Conservation (phyloP, 805 yeast genomes). For the Lipomyces anomalus region DNA sequence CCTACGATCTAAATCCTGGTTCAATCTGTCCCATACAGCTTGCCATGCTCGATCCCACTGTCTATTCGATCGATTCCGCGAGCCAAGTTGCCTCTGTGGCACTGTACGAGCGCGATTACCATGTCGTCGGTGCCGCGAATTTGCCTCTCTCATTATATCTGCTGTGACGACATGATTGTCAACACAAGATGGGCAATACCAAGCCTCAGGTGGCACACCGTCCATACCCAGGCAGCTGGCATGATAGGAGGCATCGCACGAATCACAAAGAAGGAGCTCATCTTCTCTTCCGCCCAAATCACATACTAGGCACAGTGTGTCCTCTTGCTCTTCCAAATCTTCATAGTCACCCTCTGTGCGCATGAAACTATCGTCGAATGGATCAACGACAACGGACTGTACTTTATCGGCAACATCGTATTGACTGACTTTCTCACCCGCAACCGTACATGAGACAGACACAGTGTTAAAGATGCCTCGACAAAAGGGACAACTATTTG, state of each 20-base stretch:
- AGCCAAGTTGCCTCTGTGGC: background rate
- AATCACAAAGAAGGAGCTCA: slow-evolving; percentile 30
- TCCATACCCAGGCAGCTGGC: slow-evolving; percentile 31
- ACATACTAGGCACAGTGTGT: slow-evolving; percentile 28
- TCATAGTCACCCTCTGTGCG: slow-evolving; percentile 3
- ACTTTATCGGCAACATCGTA: slow-evolving; percentile 17
- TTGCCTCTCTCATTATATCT: slow-evolving; percentile 12
- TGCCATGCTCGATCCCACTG: slow-evolving; percentile 25
- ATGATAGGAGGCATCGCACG: slow-evolving; percentile 33
- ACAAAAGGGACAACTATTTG: slow-evolving; percentile 59
- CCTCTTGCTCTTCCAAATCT: slow-evolving; percentile 3
- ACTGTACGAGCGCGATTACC: background rate
- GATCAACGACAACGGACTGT: slow-evolving; percentile 7
- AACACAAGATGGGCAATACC: slow-evolving; percentile 34
- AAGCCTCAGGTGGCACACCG: slow-evolving; percentile 29
- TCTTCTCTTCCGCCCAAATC: slow-evolving; percentile 28
- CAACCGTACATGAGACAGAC: slow-evolving; percentile 30
- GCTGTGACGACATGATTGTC: slow-evolving; percentile 22
- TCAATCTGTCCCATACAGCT: slow-evolving; percentile 19
- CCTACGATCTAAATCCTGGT: slow-evolving; percentile 9
- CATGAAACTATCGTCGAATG: slow-evolving; percentile 5
- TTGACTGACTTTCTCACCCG: slow-evolving; percentile 13
- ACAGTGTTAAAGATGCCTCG: slow-evolving; percentile 43
- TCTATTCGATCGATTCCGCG: background rate
- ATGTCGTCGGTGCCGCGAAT: slow-evolving; percentile 1